phyloP scores from a whole-genome alignment of 495 filamentous ascomycete genomes.

The Neurospora intermedia region DNA sequence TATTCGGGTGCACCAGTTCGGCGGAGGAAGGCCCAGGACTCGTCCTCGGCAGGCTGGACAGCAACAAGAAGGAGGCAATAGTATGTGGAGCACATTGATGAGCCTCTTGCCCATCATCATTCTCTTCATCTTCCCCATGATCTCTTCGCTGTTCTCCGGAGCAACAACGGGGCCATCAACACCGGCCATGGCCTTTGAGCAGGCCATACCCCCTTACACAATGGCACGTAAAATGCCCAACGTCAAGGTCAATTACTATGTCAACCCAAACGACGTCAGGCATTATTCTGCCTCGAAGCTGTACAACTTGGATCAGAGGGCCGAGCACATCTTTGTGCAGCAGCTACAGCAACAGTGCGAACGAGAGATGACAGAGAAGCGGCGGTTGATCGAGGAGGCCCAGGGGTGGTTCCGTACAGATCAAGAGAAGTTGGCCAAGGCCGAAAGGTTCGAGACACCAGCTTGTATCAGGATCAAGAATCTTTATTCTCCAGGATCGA shows the following conservation, averaged over 20 bases:
- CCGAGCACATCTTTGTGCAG: slow-evolving; percentile 61
- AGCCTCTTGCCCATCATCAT: slow-evolving; percentile 74
- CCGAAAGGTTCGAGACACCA: slow-evolving; percentile 27
- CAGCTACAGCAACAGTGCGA: slow-evolving; percentile 61
- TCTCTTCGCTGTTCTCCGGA: slow-evolving; percentile 69
- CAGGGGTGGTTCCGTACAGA: slow-evolving; percentile 84
- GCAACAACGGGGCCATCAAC: slow-evolving; percentile 42
- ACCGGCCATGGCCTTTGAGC: slow-evolving; percentile 63
- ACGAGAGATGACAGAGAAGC: slow-evolving; percentile 49
- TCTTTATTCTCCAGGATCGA: slow-evolving; percentile 1
- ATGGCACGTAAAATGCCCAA: slow-evolving; percentile 57
- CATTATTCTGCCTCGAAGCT: slow-evolving; percentile 57
- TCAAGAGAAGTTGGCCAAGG: slow-evolving; percentile 55
- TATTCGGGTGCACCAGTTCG: slow-evolving; percentile 80
- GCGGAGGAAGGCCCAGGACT: slow-evolving; percentile 53
- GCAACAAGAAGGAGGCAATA: slow-evolving; percentile 33
- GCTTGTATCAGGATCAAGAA: slow-evolving; percentile 28
- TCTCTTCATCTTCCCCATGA: slow-evolving; percentile 77
- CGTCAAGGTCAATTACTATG: slow-evolving; percentile 68
- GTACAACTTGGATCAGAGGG: slow-evolving; percentile 60
- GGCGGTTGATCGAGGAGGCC: slow-evolving; percentile 63
- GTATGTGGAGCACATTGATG: slow-evolving; percentile 44
- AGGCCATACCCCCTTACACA: slow-evolving; percentile 56
- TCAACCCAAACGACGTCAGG: slow-evolving; percentile 67
- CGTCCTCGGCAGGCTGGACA: slow-evolving; percentile 60